Conservation (phyloP, 2,329 filamentous ascomycete species). For the Ramichloridium luteum region DNA sequence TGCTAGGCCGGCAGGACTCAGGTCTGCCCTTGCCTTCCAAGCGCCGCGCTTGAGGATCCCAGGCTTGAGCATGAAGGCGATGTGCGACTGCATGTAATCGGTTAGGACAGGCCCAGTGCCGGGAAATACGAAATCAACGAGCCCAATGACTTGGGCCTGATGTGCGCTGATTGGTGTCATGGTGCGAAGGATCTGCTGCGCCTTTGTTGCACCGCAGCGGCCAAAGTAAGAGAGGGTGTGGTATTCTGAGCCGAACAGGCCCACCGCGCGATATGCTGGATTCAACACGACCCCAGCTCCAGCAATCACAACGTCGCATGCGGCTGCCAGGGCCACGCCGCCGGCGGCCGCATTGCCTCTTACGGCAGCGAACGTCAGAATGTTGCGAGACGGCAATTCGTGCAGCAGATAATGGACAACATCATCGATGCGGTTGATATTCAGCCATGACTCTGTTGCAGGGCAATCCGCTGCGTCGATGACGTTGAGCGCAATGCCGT, state of each 20-base stretch:
- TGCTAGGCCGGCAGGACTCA: constrained; percentile 24
- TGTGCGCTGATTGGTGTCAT: constrained; percentile 30
- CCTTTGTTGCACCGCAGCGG: constrained; percentile 26
- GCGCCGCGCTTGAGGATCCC: constrained; percentile 12
- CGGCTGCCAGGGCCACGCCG: constrained; percentile 32
- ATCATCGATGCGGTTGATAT: constrained; percentile 35
- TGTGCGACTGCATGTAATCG: constrained; percentile 26
- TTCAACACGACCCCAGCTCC: constrained; percentile 30
- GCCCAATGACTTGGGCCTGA: constrained; percentile 27
- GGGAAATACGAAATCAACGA: constrained; percentile 31
- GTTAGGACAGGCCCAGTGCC: constrained; percentile 25
- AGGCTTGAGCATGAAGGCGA: constrained; percentile 23
- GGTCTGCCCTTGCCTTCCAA: constrained; percentile 28
- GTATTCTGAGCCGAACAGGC: constrained; percentile 31
- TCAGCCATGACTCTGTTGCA: constrained; percentile 31
- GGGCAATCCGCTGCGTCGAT: constrained; percentile 30
- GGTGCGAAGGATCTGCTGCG: constrained; percentile 22
- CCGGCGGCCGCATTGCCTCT: constrained; percentile 33
- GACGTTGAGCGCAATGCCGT: constrained; percentile 34
- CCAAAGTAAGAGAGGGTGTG: constrained; percentile 31
- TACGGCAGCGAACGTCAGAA: constrained; percentile 29
- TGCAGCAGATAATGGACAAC: constrained; percentile 29
- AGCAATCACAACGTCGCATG: constrained; percentile 28
- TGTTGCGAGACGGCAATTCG: constrained; percentile 26
- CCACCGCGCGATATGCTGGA: constrained; percentile 30